Base-by-base conservation (phyloP, 2,329 filamentous ascomycete species). In the Botryotinia narcissicola region DNA sequence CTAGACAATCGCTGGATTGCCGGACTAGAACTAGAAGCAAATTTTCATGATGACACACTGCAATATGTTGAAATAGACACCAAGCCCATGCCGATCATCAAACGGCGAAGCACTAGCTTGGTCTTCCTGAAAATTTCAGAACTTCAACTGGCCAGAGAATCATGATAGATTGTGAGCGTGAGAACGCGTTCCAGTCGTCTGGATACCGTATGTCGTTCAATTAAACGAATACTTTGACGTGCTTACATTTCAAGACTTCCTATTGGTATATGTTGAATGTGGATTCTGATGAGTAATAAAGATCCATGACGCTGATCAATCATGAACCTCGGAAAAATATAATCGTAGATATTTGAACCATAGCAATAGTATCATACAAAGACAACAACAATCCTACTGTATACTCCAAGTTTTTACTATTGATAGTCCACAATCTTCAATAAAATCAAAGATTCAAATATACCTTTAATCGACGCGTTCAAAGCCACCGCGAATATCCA, bases 271-370 rank as follows among this genome's bases (percentile, higher is more conserved):
- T 2, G 1, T 2, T 10, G 6, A 20, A 16, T 4, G 8, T 54
- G 61, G n/a, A 18, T 1, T 5, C 1, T 16, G 25, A 32, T 69
- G 66, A 69, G 37, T 69, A 69, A 57, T 57, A 6, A 69, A 9
- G 0, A 57, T 32, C 37, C 20, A 42, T 57, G 66, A 69, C 51
- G 66, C 25, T 42, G 48, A 57, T 68, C 48, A 68, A 68, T 68
- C 35, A 57, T 29, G 44, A 10, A 32, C 29, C 37, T 59, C 35
- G 48, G 66, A 57, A 69, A 69, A 69, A 16, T 42, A 57, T 67
- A 68, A 35, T 29, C 10, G 12, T 29, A 22, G 29, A 68, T 32
- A 22, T 32, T 42, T 42, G 6, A 48, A 25, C 7, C 29, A 54
- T 6, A 16, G 66, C 35, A 57, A 57, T 54, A 25, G 48, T 68